Evolutionary conservation across 139 green algal species (phyloP), one percentile per base, ranked within the genome.

Genomic region (Spirogloea muscicola): DNA sequence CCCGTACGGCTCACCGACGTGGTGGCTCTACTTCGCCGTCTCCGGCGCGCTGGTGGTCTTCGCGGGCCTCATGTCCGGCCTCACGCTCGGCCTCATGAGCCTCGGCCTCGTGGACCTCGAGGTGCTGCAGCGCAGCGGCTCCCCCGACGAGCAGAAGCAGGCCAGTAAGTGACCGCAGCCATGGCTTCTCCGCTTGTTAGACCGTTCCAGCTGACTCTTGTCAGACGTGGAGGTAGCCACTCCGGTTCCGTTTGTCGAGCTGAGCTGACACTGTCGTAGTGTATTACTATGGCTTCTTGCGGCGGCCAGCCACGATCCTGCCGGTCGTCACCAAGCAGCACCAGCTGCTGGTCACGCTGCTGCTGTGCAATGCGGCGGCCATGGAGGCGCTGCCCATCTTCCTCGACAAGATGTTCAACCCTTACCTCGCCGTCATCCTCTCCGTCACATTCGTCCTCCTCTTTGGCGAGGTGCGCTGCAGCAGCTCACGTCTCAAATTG

Each of bases 401-500:
- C 52, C 40, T 80, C 3, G 72, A 80, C 27, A 18, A 60, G 1
- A 36, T 80, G 2, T 44, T 80, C 16, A 31, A 64, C 13, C 44
- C 44, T 18, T 33, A 52, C 7, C 3, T 42, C 0, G 72, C 72
- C 25, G 44, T 88, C 6, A 34, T 87, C 7, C 21, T 75, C 13
- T 91, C 87, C n/a, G 89, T 88, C 18, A 68, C 74, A 3, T 31
- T 77, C 13, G 82, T 87, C 16, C 61, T 88, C 13, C 21, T 96
- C 0, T 94, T 98, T 76, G 94, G 94, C 1, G 90, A 96, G 76
- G 87, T 93, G 43, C 33, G 68, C n/a, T n/a, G n/a, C n/a, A n/a
- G n/a, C n/a, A n/a, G n/a, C n/a, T n/a, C n/a, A n/a, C n/a, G n/a
- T n/a, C n/a, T n/a, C n/a, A n/a, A n/a, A n/a, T n/a, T n/a, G n/a